phyloP scores from a whole-genome alignment of 164 flowering plant species.

The Kalanchoe fedtschenkoi region DNA sequence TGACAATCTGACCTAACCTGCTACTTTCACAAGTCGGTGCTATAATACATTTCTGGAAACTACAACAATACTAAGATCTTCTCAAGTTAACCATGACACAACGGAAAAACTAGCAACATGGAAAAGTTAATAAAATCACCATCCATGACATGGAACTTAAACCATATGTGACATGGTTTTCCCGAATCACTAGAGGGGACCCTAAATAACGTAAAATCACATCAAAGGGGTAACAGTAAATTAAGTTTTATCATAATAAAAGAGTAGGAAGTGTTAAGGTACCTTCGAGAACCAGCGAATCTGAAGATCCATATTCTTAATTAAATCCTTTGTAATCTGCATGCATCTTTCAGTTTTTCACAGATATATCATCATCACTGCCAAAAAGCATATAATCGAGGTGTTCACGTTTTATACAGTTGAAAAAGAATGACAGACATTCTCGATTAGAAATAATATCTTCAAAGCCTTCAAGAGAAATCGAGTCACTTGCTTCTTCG shows the following conservation, averaged over 20 bases:
- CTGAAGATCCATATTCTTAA: constrained; percentile 53
- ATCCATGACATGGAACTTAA: too few relatives aligned
- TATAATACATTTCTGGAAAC: too few relatives aligned
- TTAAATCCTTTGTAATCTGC: constrained; percentile 75
- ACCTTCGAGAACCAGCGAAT: constrained; percentile 95
- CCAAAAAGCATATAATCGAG: constrained; percentile 75
- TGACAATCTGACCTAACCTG: too few relatives aligned
- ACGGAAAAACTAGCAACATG: too few relatives aligned
- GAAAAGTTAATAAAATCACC: too few relatives aligned
- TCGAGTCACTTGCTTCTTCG: constrained; percentile 45
- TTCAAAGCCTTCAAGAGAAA: constrained; percentile 67
- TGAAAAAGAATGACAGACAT: constrained; percentile 36
- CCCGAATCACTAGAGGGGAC: too few relatives aligned
- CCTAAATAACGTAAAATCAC: too few relatives aligned
- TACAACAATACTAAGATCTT: too few relatives aligned
- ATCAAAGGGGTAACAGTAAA: too few relatives aligned
- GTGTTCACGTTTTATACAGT: constrained; percentile 61
- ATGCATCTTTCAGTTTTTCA: constrained; percentile 86
- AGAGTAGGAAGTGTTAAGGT: constrained; percentile 1
- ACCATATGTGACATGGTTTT: too few relatives aligned
- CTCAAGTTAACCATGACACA: too few relatives aligned
- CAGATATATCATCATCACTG: constrained; percentile 47
- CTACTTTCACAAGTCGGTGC: too few relatives aligned
- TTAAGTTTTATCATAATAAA: background rate
- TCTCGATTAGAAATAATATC: constrained; percentile 37